phyloP scores from a whole-genome alignment of 208 protist species.

The Crithidia fasciculata region DNA sequence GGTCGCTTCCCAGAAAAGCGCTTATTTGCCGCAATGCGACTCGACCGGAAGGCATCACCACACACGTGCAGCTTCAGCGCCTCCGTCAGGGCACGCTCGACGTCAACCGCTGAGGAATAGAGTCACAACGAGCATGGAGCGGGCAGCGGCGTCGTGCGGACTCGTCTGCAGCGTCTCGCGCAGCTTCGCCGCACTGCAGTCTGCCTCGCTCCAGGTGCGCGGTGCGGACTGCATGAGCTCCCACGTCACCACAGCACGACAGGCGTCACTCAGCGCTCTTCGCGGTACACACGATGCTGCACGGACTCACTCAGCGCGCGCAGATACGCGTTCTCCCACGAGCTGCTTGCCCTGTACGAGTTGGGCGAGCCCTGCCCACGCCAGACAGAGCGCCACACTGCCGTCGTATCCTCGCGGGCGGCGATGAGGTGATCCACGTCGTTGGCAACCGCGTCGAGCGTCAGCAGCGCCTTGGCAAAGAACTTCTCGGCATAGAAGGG shows the following conservation, averaged over 20 bases:
- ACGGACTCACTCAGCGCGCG: conserved; percentile 30
- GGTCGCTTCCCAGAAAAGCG: conserved; percentile 62
- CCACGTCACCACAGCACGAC: conserved; percentile 46
- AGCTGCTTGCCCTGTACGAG: conserved; percentile 63
- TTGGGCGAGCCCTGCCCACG: conserved; percentile 65
- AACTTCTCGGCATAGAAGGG: conserved; percentile 81
- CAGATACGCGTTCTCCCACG: conserved; percentile 36
- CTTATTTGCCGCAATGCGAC: conserved; percentile 60
- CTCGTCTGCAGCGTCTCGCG: conserved; percentile 30
- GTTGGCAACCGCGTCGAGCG: conserved; percentile 60
- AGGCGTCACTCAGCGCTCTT: conserved; percentile 60
- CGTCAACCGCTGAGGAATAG: conserved; percentile 78
- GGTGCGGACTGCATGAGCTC: conserved; percentile 50
- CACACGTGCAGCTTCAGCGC: conserved; percentile 71
- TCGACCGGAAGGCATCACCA: conserved; percentile 51
- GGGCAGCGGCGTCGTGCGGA: conserved; percentile 45
- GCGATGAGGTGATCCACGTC: conserved; percentile 38
- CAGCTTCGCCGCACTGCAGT: conserved; percentile 65
- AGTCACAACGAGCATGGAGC: conserved; percentile 79
- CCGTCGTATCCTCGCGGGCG: conserved; percentile 46
- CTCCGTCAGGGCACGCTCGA: conserved; percentile 89
- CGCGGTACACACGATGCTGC: conserved; percentile 32
- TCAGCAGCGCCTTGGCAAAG: conserved; percentile 70
- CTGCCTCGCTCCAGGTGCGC: conserved; percentile 48
- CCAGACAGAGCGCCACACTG: conserved; percentile 70